A percentile compares a stretch with the other conserved stretches of the same genome.
Evolutionary conservation across 306 rosid species (phyloP).

Genomic region (Carpinus fangiana): DNA sequence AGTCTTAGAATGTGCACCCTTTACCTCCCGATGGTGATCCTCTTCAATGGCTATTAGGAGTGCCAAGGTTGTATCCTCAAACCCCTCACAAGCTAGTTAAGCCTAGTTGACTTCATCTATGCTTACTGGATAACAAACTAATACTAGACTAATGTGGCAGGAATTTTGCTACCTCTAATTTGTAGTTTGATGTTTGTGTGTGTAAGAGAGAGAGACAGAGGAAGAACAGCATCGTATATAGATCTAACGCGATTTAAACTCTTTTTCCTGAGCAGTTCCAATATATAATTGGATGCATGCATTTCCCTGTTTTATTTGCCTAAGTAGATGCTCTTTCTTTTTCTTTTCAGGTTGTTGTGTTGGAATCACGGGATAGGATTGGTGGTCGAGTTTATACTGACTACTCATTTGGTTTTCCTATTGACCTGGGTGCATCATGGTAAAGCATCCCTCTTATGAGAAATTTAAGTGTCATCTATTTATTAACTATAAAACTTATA

Average conservation of each 20-base stretch:
- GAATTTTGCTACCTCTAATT: neutral
- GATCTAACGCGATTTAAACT: neutral
- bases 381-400: conserved; percentile 93
- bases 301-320: neutral
- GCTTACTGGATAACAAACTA: neutral
- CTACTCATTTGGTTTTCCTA: conserved; percentile 94
- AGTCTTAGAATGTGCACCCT: no score
- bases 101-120: neutral
- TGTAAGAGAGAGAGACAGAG: neutral
- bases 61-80: no score
- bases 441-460: conserved; percentile 29
- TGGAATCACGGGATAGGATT: conserved; percentile 86
- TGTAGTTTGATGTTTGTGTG: neutral
- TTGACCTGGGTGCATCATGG: conserved; percentile 99
- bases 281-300: neutral
- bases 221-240: neutral
- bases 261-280: neutral
- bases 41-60: no score
- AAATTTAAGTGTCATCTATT: neutral
- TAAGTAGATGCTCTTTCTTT: neutral
- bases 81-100: neutral
- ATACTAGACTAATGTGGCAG: neutral
- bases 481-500: conserved; percentile 8
- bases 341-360: conserved; percentile 68
- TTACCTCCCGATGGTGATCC: no score